Conservation (phyloP, 225 moss, liverwort and hornwort genomes). For the Climacium dendroides region DNA sequence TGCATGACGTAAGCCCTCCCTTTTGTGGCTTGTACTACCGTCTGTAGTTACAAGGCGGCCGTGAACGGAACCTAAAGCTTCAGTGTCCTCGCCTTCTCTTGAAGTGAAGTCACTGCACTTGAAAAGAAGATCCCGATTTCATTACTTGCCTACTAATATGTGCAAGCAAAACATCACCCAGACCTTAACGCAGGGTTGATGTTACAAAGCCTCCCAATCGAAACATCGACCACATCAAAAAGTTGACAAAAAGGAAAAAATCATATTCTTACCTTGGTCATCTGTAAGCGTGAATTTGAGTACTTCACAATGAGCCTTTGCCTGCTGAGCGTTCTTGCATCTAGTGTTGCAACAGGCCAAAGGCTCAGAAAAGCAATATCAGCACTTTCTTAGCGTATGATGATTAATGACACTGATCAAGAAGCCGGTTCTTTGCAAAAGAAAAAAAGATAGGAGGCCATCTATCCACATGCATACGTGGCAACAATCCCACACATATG, state of each 20-base stretch:
- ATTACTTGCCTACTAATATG: background rate
- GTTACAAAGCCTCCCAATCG: background rate
- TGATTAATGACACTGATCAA: background rate
- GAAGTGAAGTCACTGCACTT: constrained; percentile 37
- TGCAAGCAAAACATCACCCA: background rate
- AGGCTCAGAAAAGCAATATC: background rate
- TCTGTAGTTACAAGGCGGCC: background rate
- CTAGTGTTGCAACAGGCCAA: constrained; percentile 5
- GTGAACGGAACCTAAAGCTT: constrained; percentile 20
- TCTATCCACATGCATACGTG: background rate
- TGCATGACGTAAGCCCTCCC: background rate
- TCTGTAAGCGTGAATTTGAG: constrained; percentile 57
- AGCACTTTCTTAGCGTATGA: background rate
- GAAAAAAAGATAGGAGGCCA: background rate
- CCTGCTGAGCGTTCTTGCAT: constrained; percentile 68
- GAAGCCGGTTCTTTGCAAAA: background rate
- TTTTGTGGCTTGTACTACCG: background rate
- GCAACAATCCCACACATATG: background rate
- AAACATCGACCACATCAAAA: background rate
- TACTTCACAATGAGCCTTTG: constrained; percentile 54
- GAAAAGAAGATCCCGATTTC: background rate
- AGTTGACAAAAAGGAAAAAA: background rate
- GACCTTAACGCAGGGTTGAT: background rate
- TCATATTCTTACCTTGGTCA: constrained; percentile 28
- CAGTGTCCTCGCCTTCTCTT: constrained; percentile 33